Percentiles rank a stretch among this genome's conserved stretches.
Evolutionary conservation across 2,329 filamentous ascomycete species (phyloP).

Genomic region (Pestalotiopsis sp.): DNA sequence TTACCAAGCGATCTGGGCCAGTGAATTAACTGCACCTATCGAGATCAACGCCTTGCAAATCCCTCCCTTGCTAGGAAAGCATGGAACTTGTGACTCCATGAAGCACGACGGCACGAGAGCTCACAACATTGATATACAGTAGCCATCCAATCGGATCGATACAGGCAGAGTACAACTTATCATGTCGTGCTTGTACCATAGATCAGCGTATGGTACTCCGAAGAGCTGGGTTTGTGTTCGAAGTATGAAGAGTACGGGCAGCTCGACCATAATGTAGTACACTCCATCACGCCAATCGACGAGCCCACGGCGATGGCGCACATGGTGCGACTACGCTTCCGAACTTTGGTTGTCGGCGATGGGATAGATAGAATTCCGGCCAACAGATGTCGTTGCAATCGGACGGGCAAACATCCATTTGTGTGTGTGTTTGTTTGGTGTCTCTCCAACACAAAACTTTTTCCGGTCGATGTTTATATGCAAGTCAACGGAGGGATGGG

Average conservation of each 20-base stretch:
- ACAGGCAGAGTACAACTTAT: background rate
- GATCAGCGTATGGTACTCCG: background rate
- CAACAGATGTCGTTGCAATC: background rate
- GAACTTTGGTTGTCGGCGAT: background rate
- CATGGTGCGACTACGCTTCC: background rate
- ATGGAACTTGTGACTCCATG: slow-evolving; percentile 6
- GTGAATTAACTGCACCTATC: background rate
- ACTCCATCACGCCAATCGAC: background rate
- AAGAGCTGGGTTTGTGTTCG: background rate
- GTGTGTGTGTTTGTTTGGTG: background rate
- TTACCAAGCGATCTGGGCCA: background rate
- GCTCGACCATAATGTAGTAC: background rate
- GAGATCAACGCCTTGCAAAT: slow-evolving; percentile 10
- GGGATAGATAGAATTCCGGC: background rate
- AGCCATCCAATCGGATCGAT: background rate
- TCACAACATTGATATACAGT: background rate
- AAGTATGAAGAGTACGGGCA: background rate
- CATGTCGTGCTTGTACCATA: background rate
- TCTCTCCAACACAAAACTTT: background rate
- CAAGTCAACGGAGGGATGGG: background rate
- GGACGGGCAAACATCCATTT: background rate
- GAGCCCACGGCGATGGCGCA: background rate
- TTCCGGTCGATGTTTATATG: background rate
- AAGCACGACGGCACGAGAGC: background rate
- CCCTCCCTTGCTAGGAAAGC: slow-evolving; percentile 3